A percentile compares a stretch with the other conserved stretches of the same genome.
Conservation (phyloP, 2,329 filamentous ascomycete genomes). For the Diplodia scrobiculata region DNA sequence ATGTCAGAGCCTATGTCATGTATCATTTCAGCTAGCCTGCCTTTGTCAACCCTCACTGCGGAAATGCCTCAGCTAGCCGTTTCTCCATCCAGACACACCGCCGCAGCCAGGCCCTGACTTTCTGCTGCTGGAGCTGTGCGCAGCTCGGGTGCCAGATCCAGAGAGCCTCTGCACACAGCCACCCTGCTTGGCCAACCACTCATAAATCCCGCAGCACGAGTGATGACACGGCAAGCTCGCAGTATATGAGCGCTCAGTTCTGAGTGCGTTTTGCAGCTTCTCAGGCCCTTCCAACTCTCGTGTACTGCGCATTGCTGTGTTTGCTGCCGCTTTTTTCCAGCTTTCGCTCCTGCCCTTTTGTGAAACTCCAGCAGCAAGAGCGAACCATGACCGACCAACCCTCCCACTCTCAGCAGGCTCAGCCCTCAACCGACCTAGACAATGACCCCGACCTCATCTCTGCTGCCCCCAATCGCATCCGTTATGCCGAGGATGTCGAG, state of each 20-base stretch:
- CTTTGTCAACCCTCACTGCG: conserved; percentile 15
- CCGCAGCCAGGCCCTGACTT: background rate
- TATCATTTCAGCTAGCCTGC: conserved; percentile 18
- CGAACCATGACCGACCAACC: background rate
- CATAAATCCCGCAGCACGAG: conserved; percentile 9
- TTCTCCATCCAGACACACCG: conserved; percentile 13
- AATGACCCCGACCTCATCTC: conserved; percentile 15
- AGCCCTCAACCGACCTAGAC: background rate
- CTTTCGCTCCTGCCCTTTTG: background rate
- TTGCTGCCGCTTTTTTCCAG: background rate
- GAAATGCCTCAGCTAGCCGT: conserved; percentile 16
- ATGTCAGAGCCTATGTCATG: conserved; percentile 20
- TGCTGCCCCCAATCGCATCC: conserved; percentile 32
- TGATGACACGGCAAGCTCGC: background rate
- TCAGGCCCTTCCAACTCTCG: background rate
- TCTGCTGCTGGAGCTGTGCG: too few relatives aligned
- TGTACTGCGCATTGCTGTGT: background rate
- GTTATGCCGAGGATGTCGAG: conserved; percentile 43
- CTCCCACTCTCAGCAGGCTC: background rate
- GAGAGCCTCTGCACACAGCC: background rate
- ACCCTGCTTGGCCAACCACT: background rate
- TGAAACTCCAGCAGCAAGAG: background rate
- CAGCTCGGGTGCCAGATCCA: too few relatives aligned
- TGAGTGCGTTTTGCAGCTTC: background rate
- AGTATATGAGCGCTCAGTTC: background rate